Evolutionary conservation across 1,139 yeast species (phyloP), one percentile per base, ranked within the genome.

Genomic region (Schwanniomyces etchellsii): DNA sequence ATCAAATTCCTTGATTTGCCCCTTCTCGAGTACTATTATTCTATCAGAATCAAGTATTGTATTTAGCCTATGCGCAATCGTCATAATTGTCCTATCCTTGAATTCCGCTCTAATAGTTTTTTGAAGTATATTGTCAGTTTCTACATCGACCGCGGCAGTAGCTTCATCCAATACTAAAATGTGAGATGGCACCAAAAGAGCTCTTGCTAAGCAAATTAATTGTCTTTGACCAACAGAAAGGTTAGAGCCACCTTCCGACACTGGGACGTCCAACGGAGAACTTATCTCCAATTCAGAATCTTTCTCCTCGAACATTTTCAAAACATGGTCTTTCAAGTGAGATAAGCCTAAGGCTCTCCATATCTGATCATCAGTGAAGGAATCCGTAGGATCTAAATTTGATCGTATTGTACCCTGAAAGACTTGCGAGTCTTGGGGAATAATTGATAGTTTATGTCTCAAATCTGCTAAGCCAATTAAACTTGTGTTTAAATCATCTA

Each of bases 381-480:
- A 63, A 26, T 70, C 63, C 3, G 84, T 79, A 14, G 98, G 98
- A 52, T 91, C 98, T 47, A 91, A 71, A 55, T 91, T 91, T 27
- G 84, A 81, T 48, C 95, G 72, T 28, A 91, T 68, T 0, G 95
- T 74, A 24, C 98, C 98, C 60, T 86, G 89, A 52, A 91, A 89
- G 4, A 89, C 94, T 57, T 91, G 97, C 0, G 97, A 85, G 50
- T 91, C 98, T 57, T 91, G 98, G 1, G 98, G 98, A 45, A 91
- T 91, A 43, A 91, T 91, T 0, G 95, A 84, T 33, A 91, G 64
- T 39, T 76, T 76, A 35, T 83, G 86, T 58, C 98, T 78, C 49
- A 91, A 69, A 51, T 91, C 97, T 35, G 66, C 70, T 37, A 91
- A 66, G 2, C 97, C 97, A 45, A 91, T 78, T 11, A 64, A 45